phyloP scores from a whole-genome alignment of 495 filamentous ascomycete species.

The Sporormia fimetaria region DNA sequence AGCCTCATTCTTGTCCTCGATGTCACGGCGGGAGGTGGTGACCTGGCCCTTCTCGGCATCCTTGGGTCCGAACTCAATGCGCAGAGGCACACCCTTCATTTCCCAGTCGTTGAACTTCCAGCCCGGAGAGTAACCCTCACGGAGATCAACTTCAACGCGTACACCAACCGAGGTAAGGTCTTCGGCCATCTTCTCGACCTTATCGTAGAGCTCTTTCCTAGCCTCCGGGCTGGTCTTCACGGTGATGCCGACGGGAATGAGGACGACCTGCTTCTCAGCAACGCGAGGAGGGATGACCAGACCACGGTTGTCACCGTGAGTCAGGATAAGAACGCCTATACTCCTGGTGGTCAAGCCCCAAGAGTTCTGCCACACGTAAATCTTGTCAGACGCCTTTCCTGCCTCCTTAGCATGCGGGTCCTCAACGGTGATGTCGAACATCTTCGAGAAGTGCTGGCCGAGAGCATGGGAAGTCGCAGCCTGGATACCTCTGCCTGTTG shows the following conservation, averaged over 20 bases:
- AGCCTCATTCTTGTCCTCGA: slow-evolving; percentile 54
- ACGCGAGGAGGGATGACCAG: slow-evolving; percentile 83
- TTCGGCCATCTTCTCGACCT: slow-evolving; percentile 54
- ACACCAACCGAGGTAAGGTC: slow-evolving; percentile 37
- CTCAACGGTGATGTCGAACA: slow-evolving; percentile 96
- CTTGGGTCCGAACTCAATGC: slow-evolving; percentile 90
- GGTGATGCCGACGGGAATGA: slow-evolving; percentile 90
- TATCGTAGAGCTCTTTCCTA: slow-evolving; percentile 54
- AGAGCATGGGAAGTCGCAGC: slow-evolving; percentile 89
- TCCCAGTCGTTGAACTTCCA: slow-evolving; percentile 99
- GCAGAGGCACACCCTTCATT: slow-evolving; percentile 82
- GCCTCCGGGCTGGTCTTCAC: slow-evolving; percentile 64
- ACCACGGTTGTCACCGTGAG: slow-evolving; percentile 88
- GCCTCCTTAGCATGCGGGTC: slow-evolving; percentile 63
- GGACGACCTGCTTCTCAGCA: slow-evolving; percentile 71
- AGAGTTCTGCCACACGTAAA: slow-evolving; percentile 94
- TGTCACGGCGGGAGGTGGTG: slow-evolving; percentile 75
- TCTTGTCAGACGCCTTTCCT: slow-evolving; percentile 53
- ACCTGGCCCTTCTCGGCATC: slow-evolving; percentile 76
- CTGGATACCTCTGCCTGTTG: slow-evolving; percentile 92
- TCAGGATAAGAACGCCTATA: slow-evolving; percentile 97
- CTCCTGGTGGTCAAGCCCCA: slow-evolving; percentile 95
- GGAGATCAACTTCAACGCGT: slow-evolving; percentile 54
- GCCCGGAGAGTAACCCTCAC: slow-evolving; percentile 81
- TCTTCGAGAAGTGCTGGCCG: slow-evolving; percentile 94